phyloP scores from a whole-genome alignment of 2,329 filamentous ascomycete species.

The Ophiobolus disseminans region DNA sequence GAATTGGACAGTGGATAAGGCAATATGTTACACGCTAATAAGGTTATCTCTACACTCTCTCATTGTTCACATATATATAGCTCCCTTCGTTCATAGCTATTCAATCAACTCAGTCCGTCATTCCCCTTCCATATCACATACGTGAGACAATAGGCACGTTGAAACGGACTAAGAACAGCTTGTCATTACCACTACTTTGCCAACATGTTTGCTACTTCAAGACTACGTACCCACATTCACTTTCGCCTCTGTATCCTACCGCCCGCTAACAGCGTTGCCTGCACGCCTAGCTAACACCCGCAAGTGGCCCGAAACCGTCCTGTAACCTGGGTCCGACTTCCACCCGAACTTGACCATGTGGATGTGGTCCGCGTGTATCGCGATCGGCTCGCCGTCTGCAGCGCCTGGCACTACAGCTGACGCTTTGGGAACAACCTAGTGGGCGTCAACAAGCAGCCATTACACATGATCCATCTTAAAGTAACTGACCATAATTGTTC shows the following conservation, averaged over 20 bases:
- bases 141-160: conserved; percentile 1
- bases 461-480: background rate
- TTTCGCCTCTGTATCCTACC: conserved; percentile 17
- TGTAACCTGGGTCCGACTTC: conserved; percentile 28
- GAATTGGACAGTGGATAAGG: conserved; percentile 1
- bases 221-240: conserved; percentile 24
- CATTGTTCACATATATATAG: no score
- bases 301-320: conserved; percentile 26
- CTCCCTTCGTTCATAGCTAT: no score
- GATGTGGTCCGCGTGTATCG: conserved; percentile 44
- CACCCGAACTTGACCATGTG: conserved; percentile 45
- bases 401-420: conserved; percentile 48
- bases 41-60: no score
- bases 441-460: conserved; percentile 11
- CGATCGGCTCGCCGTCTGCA: conserved; percentile 40
- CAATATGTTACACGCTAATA: no score
- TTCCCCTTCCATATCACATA: no score
- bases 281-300: conserved; percentile 20
- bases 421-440: conserved; percentile 42
- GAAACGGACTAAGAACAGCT: background rate
- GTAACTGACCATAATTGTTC: conserved; percentile 32
- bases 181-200: background rate
- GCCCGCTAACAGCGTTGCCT: conserved; percentile 7
- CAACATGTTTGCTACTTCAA: background rate
- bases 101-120: no score